Base-by-base conservation (phyloP, 2,329 filamentous ascomycete species). In the Fusarium decemcellulare region DNA sequence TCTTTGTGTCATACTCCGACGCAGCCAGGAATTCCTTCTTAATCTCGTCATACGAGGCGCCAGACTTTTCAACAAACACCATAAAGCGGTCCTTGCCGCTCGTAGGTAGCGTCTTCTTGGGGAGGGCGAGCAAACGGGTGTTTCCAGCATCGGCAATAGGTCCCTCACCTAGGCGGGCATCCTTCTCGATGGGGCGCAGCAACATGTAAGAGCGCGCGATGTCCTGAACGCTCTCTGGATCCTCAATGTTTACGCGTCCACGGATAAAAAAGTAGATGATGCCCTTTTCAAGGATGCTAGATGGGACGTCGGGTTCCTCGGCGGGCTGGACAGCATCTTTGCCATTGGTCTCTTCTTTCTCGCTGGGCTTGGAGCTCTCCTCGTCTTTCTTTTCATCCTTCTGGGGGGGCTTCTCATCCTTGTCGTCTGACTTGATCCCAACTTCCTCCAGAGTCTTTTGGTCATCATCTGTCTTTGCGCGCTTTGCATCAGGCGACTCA, bases 231-330 rank as follows among this genome's bases (percentile, higher is more conserved):
- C 87, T 85, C 16, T 91, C 86, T 0, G 93, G 91, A 8, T 93
- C 86, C 6, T 93, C 88, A 29, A 93, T 86, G 53, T 89, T 88
- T 39, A 97, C 93, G 12, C 93, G 90, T 8, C 90, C 90, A 16
- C 94, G 91, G 74, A 92, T 91, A 83, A 97, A 97, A 85, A 97
- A 97, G 84, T 97, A 97, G 71, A 97, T 90, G 72, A 96, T 87
- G 5, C 94, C 94, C 75, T 96, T 97, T 76, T 98, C 94, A 3
- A 97, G 85, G 27, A 97, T 89, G 52, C 74, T 86, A 1, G 86
- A 83, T 0, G 84, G 81, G 1, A 83, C 72, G 15, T 74, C 51
- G 5, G 61, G 52, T 29, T 78, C 80, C 50, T 71, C 34, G 3
- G 60, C 59, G 16, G 68, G 68, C 14, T 71, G 47, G 1, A 73